Percentiles rank a stretch among this genome's conserved stretches.
Conservation (phyloP, 345 rosid species). For the Rubroshorea leprosula region DNA sequence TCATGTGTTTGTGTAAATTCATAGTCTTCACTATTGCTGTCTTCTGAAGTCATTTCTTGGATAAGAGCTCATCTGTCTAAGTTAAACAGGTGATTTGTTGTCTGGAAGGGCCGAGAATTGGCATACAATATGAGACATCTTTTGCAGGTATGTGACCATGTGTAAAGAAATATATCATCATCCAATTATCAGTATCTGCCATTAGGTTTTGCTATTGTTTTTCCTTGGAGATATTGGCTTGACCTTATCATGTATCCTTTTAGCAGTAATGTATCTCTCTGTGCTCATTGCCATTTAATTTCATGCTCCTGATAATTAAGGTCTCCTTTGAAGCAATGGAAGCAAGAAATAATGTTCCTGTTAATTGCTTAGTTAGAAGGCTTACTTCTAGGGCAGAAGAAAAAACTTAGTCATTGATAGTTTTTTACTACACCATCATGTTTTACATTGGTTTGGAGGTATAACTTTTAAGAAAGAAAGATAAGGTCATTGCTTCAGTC, state of each 20-base stretch:
- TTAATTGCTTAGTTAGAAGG: no score
- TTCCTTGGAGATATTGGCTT: neutral
- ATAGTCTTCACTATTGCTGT: neutral
- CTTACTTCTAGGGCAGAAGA: neutral
- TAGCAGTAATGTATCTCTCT: neutral
- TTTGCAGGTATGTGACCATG: constrained; percentile 92
- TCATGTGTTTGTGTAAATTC: neutral
- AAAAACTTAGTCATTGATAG: neutral
- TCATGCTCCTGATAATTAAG: neutral
- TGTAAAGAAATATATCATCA: constrained; percentile 4
- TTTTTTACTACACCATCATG: neutral
- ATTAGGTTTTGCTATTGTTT: neutral
- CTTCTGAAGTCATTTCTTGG: constrained; percentile 5
- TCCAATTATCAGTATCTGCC: neutral
- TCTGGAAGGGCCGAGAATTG: constrained; percentile 87
- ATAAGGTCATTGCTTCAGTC: no score
- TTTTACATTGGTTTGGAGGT: neutral
- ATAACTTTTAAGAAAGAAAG: neutral
- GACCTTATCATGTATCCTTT: neutral
- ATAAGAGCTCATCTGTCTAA: constrained; percentile 7
- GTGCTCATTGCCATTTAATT: neutral
- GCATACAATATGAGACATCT: constrained; percentile 86
- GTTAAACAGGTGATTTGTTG: constrained; percentile 71
- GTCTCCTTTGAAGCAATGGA: neutral
- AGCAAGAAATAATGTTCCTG: no score